Conservation (phyloP, 2,329 filamentous ascomycete species). For the Alternaria hordeiaustralica region DNA sequence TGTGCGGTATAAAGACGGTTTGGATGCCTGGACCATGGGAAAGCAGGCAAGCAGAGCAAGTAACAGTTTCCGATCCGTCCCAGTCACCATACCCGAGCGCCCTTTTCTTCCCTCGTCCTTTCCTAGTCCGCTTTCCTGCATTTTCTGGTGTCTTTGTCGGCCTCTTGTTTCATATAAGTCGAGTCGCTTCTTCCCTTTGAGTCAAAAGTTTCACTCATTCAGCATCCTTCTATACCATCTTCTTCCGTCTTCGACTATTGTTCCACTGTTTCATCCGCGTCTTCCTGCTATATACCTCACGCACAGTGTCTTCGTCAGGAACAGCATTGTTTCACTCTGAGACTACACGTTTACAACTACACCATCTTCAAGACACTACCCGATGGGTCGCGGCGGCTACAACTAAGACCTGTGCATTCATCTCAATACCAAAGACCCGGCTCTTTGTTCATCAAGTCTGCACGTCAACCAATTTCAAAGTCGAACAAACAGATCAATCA, state of each 20-base stretch:
- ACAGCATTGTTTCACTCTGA: constrained; percentile 7
- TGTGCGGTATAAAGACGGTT: constrained; percentile 42
- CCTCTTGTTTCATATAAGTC: constrained; percentile 26
- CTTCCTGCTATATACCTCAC: background rate
- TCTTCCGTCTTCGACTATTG: constrained; percentile 20
- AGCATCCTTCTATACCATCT: constrained; percentile 15
- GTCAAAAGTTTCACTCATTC: constrained; percentile 22
- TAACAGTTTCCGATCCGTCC: constrained; percentile 15
- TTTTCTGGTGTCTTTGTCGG: constrained; percentile 11
- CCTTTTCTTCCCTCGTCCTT: constrained; percentile 13
- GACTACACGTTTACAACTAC: constrained; percentile 4
- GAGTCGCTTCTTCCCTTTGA: constrained; percentile 12
- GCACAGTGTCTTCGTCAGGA: constrained; percentile 1
- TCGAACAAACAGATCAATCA: background rate
- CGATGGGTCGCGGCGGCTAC: constrained; percentile 51
- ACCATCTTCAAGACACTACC: constrained; percentile 7
- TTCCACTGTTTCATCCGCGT: constrained; percentile 7
- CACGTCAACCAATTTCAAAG: constrained; percentile 24
- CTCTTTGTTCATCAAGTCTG: background rate
- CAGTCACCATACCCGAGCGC: constrained; percentile 18
- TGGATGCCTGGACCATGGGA: constrained; percentile 25
- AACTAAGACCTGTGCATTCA: constrained; percentile 39
- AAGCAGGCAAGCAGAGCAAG: constrained; percentile 1
- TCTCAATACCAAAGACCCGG: constrained; percentile 7
- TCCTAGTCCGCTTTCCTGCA: constrained; percentile 15